Percentiles rank a stretch among this genome's conserved stretches.
Evolutionary conservation across 768 basidiomycete genomes (phyloP).

Genomic region (Podaxis sp.): DNA sequence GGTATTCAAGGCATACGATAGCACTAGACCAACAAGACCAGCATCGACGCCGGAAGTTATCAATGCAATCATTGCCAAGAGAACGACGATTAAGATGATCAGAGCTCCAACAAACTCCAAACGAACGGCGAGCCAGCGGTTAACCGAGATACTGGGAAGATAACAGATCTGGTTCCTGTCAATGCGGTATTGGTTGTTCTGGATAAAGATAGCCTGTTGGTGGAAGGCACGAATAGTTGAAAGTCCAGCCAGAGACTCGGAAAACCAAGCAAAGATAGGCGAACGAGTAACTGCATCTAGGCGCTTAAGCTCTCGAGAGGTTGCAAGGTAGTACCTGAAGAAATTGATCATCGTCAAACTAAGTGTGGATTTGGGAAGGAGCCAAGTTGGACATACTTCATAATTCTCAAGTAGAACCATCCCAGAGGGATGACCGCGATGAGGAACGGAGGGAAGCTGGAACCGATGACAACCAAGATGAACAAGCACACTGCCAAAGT

Average conservation of each 20-base stretch:
- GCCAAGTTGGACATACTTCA: slow-evolving; percentile 50
- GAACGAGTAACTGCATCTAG: slow-evolving; percentile 87
- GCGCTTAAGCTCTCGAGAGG: slow-evolving; percentile 85
- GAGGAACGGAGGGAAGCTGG: slow-evolving; percentile 81
- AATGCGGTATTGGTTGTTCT: slow-evolving; percentile 68
- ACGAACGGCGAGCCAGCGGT: slow-evolving; percentile 82
- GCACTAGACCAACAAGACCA: slow-evolving; percentile 81
- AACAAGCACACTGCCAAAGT: slow-evolving; percentile 58
- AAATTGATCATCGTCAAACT: background rate
- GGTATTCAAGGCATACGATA: slow-evolving; percentile 82
- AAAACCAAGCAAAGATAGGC: slow-evolving; percentile 90
- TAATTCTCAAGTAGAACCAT: slow-evolving; percentile 79
- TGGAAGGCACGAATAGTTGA: slow-evolving; percentile 82
- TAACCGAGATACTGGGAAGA: slow-evolving; percentile 68
- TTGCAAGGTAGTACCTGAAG: slow-evolving; percentile 79
- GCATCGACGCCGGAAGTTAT: slow-evolving; percentile 79
- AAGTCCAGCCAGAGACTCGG: slow-evolving; percentile 71
- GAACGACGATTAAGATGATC: slow-evolving; percentile 73
- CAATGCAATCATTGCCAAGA: slow-evolving; percentile 67
- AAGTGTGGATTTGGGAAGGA: background rate
- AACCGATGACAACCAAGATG: slow-evolving; percentile 70
- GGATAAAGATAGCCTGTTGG: slow-evolving; percentile 66
- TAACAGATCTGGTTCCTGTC: slow-evolving; percentile 86
- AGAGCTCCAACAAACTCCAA: slow-evolving; percentile 82
- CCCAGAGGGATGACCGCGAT: slow-evolving; percentile 71